These are phyloP conservation scores for Mycena amicta DNA, from an alignment of 768 basidiomycete genomes.

Conservation along the genomic window DNA sequence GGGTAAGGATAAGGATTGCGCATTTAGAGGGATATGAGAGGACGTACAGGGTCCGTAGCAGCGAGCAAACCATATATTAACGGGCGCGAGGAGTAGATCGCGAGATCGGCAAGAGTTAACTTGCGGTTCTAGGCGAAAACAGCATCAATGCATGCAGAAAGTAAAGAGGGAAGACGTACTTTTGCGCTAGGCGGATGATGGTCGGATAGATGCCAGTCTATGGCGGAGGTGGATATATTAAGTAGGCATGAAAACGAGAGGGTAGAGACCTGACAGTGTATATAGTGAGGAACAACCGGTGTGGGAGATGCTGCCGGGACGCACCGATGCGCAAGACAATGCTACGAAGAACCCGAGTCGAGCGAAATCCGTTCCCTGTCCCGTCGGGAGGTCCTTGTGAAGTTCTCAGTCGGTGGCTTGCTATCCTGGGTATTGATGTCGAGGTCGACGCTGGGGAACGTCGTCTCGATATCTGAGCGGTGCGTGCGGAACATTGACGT, in stretches of 20 bases:
- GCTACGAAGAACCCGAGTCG: neutral
- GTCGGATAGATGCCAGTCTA: neutral
- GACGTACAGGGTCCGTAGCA: constrained; percentile 8
- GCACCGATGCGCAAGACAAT: constrained; percentile 10
- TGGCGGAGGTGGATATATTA: neutral
- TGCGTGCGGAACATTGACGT: too few species aligned
- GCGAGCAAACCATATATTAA: constrained; percentile 9
- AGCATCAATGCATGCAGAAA: neutral
- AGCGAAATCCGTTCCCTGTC: neutral
- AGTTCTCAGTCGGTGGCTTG: neutral
- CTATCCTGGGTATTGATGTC: neutral
- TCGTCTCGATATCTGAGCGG: too few species aligned
- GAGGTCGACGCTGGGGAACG: neutral
- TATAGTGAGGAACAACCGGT: too few species aligned
- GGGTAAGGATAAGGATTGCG: neutral
- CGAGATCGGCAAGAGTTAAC: neutral
- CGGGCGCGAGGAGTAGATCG: constrained; percentile 3
- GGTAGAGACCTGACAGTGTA: neutral
- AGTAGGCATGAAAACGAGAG: constrained; percentile 3
- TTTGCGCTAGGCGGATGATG: neutral
- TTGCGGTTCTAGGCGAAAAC: neutral
- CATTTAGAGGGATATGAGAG: neutral
- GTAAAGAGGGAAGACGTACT: neutral
- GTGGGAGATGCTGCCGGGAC: neutral
- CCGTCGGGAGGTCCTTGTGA: neutral